Conservation (phyloP, 148 eudicot species). For the Persicaria tinctoria region DNA sequence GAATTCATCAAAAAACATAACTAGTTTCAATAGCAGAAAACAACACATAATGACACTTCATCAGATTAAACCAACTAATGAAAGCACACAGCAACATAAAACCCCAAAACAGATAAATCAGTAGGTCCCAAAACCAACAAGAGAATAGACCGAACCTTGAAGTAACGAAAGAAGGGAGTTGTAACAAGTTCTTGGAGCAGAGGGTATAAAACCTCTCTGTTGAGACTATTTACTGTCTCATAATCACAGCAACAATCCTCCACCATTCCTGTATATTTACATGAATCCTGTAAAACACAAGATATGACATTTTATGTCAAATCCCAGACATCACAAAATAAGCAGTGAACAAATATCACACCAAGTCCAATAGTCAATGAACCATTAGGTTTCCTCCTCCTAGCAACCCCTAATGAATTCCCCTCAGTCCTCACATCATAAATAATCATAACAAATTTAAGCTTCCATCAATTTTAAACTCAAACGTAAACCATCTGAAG, state of each 20-base stretch:
- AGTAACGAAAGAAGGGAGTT: conserved; percentile 90
- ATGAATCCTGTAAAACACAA: conserved; percentile 9
- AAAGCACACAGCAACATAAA: conserved; percentile 35
- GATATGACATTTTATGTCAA: background rate
- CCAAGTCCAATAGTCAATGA: background rate
- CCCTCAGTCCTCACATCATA: background rate
- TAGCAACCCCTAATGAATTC: background rate
- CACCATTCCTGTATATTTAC: conserved; percentile 74
- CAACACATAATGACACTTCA: conserved; percentile 17
- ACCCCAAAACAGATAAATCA: background rate
- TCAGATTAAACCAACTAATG: conserved; percentile 46
- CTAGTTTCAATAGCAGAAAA: background rate
- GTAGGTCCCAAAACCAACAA: background rate
- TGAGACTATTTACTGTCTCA: conserved; percentile 73
- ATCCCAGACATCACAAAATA: background rate
- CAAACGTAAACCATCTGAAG: background rate
- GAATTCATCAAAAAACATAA: conserved; percentile 14
- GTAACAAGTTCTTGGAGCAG: conserved; percentile 84
- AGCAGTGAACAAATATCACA: background rate
- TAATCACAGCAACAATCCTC: conserved; percentile 98
- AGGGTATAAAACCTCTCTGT: conserved; percentile 74
- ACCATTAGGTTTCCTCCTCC: no score
- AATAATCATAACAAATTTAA: background rate
- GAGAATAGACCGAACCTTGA: conserved; percentile 50
- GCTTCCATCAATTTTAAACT: background rate